Base-by-base conservation (phyloP, 2,329 filamentous ascomycete species). In the Trichoderma sp. region DNA sequence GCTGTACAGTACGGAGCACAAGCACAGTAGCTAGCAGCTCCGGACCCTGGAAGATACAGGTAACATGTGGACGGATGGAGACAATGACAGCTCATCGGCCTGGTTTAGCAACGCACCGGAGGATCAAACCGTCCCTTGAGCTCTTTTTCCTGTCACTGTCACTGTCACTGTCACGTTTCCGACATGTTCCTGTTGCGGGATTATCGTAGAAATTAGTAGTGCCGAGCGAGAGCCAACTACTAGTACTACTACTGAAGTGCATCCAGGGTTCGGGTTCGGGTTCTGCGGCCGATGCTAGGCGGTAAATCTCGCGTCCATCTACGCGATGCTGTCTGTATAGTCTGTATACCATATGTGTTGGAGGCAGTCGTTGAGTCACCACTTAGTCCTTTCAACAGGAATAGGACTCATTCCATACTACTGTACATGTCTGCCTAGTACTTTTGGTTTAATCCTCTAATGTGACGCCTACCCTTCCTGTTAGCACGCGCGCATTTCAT, bases 11-110 rank as follows among this genome's bases (percentile, higher is more conserved):
- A 37, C 35, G 35, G 5, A 37, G 35, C 35, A 8, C 12, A 15
- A 15, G 35, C 12, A 37, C 35, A 37, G 7, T n/a, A 39, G 34
- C 42, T 45, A 12, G 25, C 25, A 42, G 22, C 34, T 64, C 45
- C 45, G 34, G 45, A 32, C 25, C 50, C 60, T 32, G 25, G 12
- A 39, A n/a, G 45, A 19, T 39, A 12, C 45, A 39, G 34, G 45
- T 29, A 54, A 64, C 37, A 64, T 64, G 60, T 48, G 52, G 50
- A 64, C 12, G 9, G 13, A 64, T 56, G 61, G 61, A 45, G 50
- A 35, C 35, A 29, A 27, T 56, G 48, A 56, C 37, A 56, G 27
- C 50, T 56, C 61, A 45, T 54, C 27, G 29, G 22, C 22, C 10
- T 59, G 50, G 17, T 32, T 39, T 22, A 12, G 34, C 34, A 37